Evolutionary conservation across 495 filamentous ascomycete genomes (phyloP).

Genomic region (Pyrenula massariospora): DNA sequence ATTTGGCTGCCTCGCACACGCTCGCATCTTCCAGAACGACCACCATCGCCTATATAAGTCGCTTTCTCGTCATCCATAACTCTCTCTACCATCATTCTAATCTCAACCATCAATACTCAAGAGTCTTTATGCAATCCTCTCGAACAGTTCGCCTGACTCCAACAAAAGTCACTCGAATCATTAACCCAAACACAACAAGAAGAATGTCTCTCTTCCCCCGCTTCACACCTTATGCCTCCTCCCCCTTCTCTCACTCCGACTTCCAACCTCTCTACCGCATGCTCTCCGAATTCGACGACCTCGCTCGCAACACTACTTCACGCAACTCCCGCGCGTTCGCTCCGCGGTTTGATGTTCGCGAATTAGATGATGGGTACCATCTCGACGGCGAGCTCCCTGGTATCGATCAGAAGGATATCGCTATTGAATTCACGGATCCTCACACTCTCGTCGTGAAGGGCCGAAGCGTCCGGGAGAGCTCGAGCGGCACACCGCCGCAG

Average conservation of each 20-base stretch:
- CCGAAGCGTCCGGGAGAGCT: slow-evolving; percentile 25
- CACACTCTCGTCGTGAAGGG: slow-evolving; percentile 68
- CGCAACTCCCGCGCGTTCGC: slow-evolving; percentile 36
- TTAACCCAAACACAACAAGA: slow-evolving; percentile 8
- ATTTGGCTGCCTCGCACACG: not conserved
- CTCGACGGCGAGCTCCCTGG: slow-evolving; percentile 86
- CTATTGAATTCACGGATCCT: slow-evolving; percentile 74
- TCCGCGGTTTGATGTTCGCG: slow-evolving; percentile 73
- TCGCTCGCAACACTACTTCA: slow-evolving; percentile 28
- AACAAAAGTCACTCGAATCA: slow-evolving; percentile 5
- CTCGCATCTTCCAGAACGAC: not conserved
- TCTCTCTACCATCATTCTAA: slow-evolving; percentile 5
- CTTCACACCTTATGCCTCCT: slow-evolving; percentile 39
- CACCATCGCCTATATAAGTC: not conserved
- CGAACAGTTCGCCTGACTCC: slow-evolving; percentile 5
- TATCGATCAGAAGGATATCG: slow-evolving; percentile 61
- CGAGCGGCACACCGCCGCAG: slow-evolving; percentile 3
- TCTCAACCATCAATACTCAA: slow-evolving; percentile 10
- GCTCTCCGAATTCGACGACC: slow-evolving; percentile 58
- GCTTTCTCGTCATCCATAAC: slow-evolving; percentile 1
- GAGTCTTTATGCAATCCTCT: slow-evolving; percentile 11
- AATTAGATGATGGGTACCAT: slow-evolving; percentile 55
- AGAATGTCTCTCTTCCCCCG: slow-evolving; percentile 60
- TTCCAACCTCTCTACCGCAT: slow-evolving; percentile 23
- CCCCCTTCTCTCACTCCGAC: slow-evolving; percentile 49